Evolutionary conservation across 2,329 filamentous ascomycete genomes (phyloP), one percentile per base, ranked within the genome.

Genomic region (Septoria linicola): DNA sequence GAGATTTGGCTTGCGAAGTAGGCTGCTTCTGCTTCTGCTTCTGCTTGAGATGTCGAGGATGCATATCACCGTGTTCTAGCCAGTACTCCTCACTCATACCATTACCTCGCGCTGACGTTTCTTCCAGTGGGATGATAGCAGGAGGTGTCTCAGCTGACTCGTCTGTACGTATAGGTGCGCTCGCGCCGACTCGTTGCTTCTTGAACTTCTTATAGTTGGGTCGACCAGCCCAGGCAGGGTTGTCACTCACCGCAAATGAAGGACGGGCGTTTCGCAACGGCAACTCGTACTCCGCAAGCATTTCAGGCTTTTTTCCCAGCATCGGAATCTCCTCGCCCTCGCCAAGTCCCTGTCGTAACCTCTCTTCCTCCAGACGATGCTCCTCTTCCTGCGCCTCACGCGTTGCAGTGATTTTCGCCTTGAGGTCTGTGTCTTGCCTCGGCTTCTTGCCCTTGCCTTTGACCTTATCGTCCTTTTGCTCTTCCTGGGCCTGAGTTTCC

Each of bases 131-230:
- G 3, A 96, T 81, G 32, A 95, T 87, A 27, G 87, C 78, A 13
- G 74, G 75, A 14, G 47, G 40, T 4, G 30, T 43, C 23, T 27
- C 31, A 11, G n/a, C 62, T 21, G 23, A 10, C 5, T 27, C 23
- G 23, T 27, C 23, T 27, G 23, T 27, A 10, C 23, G 23, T 5
- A 10, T 27, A 5, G 23, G 23, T 27, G 10, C 10, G 10, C 23
- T 27, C 23, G 5, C 23, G 23, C 23, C 23, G 23, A 27, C 23
- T 10, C 23, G 23, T 53, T 55, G 35, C 76, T 77, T 17, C 79
- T 49, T 77, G 65, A 99, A 99, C 62, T 83, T 87, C 69, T 99
- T 99, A 74, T 96, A 99, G 66, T 99, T 97, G 70, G 89, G 92
- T 36, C 92, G 80, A 0, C 92, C 93, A 66, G 96, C 95, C 93